Percentiles rank a stretch among this genome's conserved stretches.
These are phyloP conservation scores for Coemansia erecta DNA, from an alignment of 192 early-diverging fungal genomes.

Conservation along the genomic window DNA sequence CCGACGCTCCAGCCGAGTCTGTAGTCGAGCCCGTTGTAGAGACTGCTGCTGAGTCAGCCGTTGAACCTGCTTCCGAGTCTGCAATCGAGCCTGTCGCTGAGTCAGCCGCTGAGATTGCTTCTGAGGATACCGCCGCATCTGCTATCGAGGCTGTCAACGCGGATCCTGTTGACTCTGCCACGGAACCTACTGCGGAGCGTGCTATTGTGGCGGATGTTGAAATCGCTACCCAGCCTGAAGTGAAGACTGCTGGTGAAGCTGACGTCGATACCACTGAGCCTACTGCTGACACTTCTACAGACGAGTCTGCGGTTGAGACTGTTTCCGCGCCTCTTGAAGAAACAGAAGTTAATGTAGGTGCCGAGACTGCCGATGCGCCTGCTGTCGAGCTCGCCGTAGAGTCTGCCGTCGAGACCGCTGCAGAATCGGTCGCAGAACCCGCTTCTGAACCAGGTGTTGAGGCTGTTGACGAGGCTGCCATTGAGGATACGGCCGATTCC, in stretches of 20 bases:
- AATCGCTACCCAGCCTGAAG: no score
- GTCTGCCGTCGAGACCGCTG: not conserved
- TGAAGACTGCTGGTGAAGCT: no score
- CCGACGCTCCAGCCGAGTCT: not conserved
- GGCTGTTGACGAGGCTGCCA: not conserved
- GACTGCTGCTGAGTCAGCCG: not conserved
- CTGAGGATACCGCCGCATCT: no score
- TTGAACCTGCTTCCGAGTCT: not conserved
- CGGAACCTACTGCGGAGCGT: no score
- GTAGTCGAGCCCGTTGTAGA: conserved; percentile 5
- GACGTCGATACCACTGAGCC: conserved; percentile 2
- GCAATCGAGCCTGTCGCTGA: not conserved
- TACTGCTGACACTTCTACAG: no score
- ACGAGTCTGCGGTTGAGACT: not conserved
- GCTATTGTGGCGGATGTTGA: no score
- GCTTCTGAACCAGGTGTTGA: no score
- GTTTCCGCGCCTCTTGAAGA: no score
- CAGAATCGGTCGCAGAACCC: not conserved
- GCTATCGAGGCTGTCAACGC: no score
- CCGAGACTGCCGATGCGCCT: conserved; percentile 1
- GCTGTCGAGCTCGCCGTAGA: not conserved
- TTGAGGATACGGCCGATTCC: no score
- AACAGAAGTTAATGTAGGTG: no score
- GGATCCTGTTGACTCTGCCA: no score
- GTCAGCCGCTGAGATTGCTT: not conserved